A percentile compares a stretch with the other conserved stretches of the same genome.
These are phyloP conservation scores for Chytriomyces sp. DNA, from an alignment of 192 early-diverging fungal species.

Conservation along the genomic window DNA sequence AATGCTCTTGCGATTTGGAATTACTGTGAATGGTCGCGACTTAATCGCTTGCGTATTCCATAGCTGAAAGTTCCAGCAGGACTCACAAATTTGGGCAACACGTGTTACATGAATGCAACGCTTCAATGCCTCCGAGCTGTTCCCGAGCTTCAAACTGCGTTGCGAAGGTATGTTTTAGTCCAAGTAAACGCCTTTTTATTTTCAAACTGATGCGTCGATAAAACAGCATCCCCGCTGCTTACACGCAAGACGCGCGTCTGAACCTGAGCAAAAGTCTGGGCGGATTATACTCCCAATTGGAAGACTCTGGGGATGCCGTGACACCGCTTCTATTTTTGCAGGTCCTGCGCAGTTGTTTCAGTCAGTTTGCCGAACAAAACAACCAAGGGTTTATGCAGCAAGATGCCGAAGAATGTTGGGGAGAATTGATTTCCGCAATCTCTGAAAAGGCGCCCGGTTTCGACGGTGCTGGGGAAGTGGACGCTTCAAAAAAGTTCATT, in stretches of 20 bases:
- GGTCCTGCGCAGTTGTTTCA: slow-evolving; percentile 76
- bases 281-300: slow-evolving; percentile 75
- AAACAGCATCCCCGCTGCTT: slow-evolving; percentile 52
- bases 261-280: slow-evolving; percentile 76
- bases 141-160: slow-evolving; percentile 73
- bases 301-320: slow-evolving; percentile 70
- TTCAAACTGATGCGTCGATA: slow-evolving; percentile 21
- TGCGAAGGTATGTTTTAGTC: slow-evolving; percentile 54
- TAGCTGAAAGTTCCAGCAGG: slow-evolving; percentile 91
- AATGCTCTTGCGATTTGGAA: not conserved
- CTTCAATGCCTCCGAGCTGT: slow-evolving; percentile 91
- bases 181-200: slow-evolving; percentile 21
- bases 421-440: slow-evolving; percentile 77
- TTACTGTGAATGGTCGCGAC: slow-evolving; percentile 21
- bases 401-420: slow-evolving; percentile 99
- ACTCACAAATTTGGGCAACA: slow-evolving; percentile 90
- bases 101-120: slow-evolving; percentile 80
- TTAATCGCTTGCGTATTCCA: not conserved
- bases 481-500: slow-evolving; percentile 63
- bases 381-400: slow-evolving; percentile 82
- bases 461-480: slow-evolving; percentile 38
- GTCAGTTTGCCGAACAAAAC: slow-evolving; percentile 86
- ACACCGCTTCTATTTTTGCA: slow-evolving; percentile 62
- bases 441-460: slow-evolving; percentile 64
- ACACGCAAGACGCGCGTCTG: slow-evolving; percentile 56